A percentile compares a stretch with the other conserved stretches of the same genome.
phyloP scores from a whole-genome alignment of 78 protist species.

The Diacronema lutheri region DNA sequence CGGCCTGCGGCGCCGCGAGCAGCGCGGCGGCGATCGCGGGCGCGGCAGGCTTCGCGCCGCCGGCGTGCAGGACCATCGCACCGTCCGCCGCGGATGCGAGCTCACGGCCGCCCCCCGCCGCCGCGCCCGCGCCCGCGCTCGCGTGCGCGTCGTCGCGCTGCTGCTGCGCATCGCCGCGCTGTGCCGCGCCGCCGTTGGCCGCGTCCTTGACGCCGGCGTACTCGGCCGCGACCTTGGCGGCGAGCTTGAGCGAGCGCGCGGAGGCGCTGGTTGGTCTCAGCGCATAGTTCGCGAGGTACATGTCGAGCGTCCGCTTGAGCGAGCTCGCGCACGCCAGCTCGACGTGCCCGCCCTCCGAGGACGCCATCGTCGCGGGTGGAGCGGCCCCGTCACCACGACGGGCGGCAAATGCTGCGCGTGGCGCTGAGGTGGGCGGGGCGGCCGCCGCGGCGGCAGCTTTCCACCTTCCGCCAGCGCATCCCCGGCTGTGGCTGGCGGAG shows the following conservation, averaged over 20 bases:
- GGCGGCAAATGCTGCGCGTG: too few relatives aligned
- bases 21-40: background rate
- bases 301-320: slow-evolving; percentile 30
- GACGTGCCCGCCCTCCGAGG: background rate
- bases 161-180: background rate
- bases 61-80: background rate
- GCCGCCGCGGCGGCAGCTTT: too few relatives aligned
- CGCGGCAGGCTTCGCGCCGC: background rate
- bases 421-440: too few relatives aligned
- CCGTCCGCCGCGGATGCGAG: background rate
- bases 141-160: too few relatives aligned
- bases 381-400: too few relatives aligned
- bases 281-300: slow-evolving; percentile 27
- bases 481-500: too few relatives aligned
- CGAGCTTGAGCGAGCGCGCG: background rate
- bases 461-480: too few relatives aligned
- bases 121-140: background rate
- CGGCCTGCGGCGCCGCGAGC: background rate
- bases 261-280: background rate
- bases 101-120: background rate
- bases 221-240: background rate
- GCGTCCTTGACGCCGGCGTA: background rate
- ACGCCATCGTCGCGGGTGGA: too few relatives aligned
- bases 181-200: background rate
- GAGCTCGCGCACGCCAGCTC: background rate